phyloP scores from a whole-genome alignment of 331 rosid genomes.

The Dryas integrifolia region DNA sequence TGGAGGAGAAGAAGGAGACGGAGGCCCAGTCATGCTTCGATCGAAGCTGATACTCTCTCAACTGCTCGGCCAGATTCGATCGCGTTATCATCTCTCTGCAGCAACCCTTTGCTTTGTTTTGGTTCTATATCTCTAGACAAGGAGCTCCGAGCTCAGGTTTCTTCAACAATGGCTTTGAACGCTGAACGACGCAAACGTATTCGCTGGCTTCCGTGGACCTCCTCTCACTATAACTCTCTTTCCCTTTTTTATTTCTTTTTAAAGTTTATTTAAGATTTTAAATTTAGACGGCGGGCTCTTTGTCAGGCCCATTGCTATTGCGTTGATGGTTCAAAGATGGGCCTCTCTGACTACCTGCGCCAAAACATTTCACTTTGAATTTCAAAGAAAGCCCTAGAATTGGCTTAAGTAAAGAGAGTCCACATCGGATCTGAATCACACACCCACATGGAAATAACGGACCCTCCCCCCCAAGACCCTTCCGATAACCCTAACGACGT shows the following conservation, averaged over 20 bases:
- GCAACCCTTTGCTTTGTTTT: background rate
- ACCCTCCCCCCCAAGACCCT: conserved; percentile 29
- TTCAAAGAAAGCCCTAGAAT: background rate
- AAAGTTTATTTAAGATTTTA: background rate
- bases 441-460: conserved; percentile 29
- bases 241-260: background rate
- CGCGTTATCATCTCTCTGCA: conserved; percentile 78
- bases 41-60: conserved; percentile 98
- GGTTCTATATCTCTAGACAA: conserved; percentile 17
- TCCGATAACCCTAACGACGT: conserved; percentile 34
- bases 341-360: background rate
- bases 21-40: conserved; percentile 98
- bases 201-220: conserved; percentile 26
- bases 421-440: background rate
- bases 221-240: conserved; percentile 17
- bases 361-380: too few species aligned
- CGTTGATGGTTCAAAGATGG: background rate
- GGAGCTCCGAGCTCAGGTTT: conserved; percentile 20
- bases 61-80: conserved; percentile 98
- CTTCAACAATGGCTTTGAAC: conserved; percentile 32
- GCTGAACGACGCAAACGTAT: conserved; percentile 17
- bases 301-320: background rate
- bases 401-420: background rate
- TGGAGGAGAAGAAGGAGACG: conserved; percentile 93
- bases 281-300: background rate